Base-by-base conservation (phyloP, 805 yeast genomes). In the Sugiyamaella chiloensis region DNA sequence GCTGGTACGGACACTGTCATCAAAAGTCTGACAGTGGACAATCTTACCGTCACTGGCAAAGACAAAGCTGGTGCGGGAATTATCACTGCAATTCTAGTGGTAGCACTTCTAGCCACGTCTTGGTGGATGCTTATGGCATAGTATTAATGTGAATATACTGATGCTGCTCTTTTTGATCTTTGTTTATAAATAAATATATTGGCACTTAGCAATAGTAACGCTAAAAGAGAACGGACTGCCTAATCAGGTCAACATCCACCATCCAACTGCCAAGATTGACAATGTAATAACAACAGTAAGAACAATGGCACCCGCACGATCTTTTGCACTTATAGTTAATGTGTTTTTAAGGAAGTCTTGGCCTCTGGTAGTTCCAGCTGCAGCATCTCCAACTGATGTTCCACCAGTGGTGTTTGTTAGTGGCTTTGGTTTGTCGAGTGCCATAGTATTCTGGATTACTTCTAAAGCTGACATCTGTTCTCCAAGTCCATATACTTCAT, bases 11-110 rank as follows among this genome's bases (percentile, higher is more conserved):
- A 69, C 50, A 56, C 53, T 8, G 35, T 49, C 31, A 40, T 48
- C 42, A 16, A 35, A 20, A 43, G 52, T 34, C 52, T 57, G 26
- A 48, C 59, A 4, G 52, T 50, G 6, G 62, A 62, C 42, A 44
- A 48, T 5, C 50, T 57, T 19, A 67, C 63, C 0, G 79, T 89
- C 36, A 70, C 79, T 0, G 64, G 70, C 0, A 80, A 78, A 51
- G 96, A 87, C 61, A 78, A 75, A 58, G 96, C 88, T 1, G 98
- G 98, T 42, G 96, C 97, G 1, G 95, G 95, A 41, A 71, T 90
- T 19, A 65, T 87, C 36, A 91, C 99, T 0, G 95, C 90, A 0
- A 65, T 87, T 4, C 81, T 85, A 1, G 64, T 87, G 53, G 78
- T 79, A 1, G 62, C 73, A 2, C 58, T 88, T 20, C 62, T 81